Conservation (phyloP, 352 stramenopile species). For the Pythium utonaiense region DNA sequence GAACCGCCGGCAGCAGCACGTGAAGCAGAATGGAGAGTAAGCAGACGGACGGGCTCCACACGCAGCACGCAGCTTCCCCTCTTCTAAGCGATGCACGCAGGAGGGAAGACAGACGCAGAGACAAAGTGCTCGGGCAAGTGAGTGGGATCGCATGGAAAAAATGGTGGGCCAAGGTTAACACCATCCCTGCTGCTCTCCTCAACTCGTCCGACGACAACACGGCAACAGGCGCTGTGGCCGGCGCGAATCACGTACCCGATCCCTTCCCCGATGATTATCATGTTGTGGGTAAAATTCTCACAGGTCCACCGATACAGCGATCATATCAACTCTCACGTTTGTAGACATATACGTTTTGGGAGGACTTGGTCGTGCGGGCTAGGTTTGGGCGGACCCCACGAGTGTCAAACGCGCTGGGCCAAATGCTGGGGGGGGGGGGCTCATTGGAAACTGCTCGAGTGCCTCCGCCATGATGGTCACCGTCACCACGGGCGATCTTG, state of each 20-base stretch:
- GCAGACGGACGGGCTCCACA: slow-evolving; percentile 3
- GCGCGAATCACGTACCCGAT: neutral
- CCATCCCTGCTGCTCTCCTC: neutral
- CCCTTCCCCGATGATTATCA: neutral
- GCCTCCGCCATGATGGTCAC: too few relatives aligned
- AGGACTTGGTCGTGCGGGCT: neutral
- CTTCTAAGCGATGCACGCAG: too few relatives aligned
- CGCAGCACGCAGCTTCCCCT: slow-evolving; percentile 4
- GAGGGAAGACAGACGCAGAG: slow-evolving; percentile 11
- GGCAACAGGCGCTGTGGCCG: neutral
- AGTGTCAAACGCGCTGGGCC: neutral
- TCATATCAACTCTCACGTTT: too few relatives aligned
- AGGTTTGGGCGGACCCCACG: neutral
- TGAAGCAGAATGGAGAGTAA: slow-evolving; percentile 1
- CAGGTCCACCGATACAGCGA: neutral
- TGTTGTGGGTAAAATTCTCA: neutral
- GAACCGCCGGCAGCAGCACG: too few relatives aligned
- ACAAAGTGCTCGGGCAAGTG: slow-evolving; percentile 13
- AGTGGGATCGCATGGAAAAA: slow-evolving; percentile 16
- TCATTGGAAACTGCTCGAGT: too few relatives aligned
- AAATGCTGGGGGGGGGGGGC: too few relatives aligned
- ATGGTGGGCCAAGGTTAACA: neutral
- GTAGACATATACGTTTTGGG: neutral
- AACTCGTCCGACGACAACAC: slow-evolving; percentile 3
- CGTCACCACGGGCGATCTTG: too few relatives aligned